Evolutionary conservation across 2,329 filamentous ascomycete species (phyloP).

Genomic region (Alternaria angustiovoidea): DNA sequence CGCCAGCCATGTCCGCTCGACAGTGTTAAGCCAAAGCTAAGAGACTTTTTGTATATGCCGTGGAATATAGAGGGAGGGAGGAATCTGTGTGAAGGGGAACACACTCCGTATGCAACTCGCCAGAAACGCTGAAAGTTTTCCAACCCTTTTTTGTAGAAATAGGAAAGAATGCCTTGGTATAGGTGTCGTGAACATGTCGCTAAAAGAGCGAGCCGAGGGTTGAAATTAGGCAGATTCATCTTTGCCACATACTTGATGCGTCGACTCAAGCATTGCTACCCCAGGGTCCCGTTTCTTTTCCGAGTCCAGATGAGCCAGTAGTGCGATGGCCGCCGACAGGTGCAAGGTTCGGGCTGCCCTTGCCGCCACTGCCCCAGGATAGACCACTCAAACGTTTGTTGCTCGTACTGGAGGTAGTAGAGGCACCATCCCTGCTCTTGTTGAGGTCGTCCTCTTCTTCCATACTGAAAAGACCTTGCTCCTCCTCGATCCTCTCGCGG

Average conservation of each 20-base stretch:
- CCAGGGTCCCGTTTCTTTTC: slow-evolving; percentile 30
- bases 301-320: slow-evolving; percentile 30
- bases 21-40: slow-evolving; percentile 8
- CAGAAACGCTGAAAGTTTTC: slow-evolving; percentile 17
- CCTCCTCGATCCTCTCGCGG: slow-evolving; percentile 53
- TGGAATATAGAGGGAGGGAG: neutral
- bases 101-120: slow-evolving; percentile 19
- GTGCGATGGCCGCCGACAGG: slow-evolving; percentile 45
- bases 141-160: slow-evolving; percentile 7
- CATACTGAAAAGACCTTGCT: slow-evolving; percentile 55
- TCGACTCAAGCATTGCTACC: slow-evolving; percentile 25
- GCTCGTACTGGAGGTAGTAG: slow-evolving; percentile 44
- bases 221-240: neutral
- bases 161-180: slow-evolving; percentile 9
- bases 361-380: slow-evolving; percentile 50
- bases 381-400: slow-evolving; percentile 49
- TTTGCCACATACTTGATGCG: neutral
- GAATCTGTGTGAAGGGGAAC: neutral
- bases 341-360: slow-evolving; percentile 45
- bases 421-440: slow-evolving; percentile 45
- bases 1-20: slow-evolving; percentile 3
- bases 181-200: neutral
- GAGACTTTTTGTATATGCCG: slow-evolving; percentile 19
- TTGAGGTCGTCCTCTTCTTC: slow-evolving; percentile 51
- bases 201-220: neutral